A percentile compares a stretch with the other conserved stretches of the same genome.
Evolutionary conservation across 192 early-diverging fungal species (phyloP).

Genomic region (Funneliformis mosseae): DNA sequence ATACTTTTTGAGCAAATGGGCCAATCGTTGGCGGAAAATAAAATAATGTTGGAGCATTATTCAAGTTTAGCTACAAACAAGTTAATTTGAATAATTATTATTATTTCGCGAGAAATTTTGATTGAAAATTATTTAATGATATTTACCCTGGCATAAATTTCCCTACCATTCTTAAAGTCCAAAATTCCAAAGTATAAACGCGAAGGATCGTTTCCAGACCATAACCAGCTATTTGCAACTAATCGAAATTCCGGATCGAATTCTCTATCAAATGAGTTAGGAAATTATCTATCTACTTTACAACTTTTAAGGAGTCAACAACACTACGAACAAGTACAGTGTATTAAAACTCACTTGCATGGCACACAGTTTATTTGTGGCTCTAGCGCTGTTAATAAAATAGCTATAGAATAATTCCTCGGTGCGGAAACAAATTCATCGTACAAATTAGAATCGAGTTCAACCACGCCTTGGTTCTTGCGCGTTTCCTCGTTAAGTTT

Average conservation of each 20-base stretch:
- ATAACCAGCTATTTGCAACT: conserved; percentile 57
- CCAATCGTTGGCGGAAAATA: conserved; percentile 70
- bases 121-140: not conserved
- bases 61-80: conserved; percentile 47
- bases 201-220: conserved; percentile 36
- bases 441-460: conserved; percentile 60
- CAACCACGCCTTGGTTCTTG: conserved; percentile 48
- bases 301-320: not conserved
- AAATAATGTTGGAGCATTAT: conserved; percentile 64
- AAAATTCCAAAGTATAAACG: conserved; percentile 65
- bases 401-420: conserved; percentile 68
- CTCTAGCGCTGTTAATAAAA: conserved; percentile 68
- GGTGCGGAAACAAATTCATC: conserved; percentile 59
- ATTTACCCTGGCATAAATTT: conserved; percentile 64
- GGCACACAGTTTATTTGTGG: conserved; percentile 67
- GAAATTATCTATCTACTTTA: not conserved
- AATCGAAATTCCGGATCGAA: conserved; percentile 69
- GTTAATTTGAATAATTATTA: not conserved
- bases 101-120: not conserved
- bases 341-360: conserved; percentile 61
- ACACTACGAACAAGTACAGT: not conserved
- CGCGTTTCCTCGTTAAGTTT: conserved; percentile 28
- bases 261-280: conserved; percentile 45
- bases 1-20: conserved; percentile 44
- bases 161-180: conserved; percentile 66